Conservation (phyloP, 371 early-diverging fungal genomes). For the Mucor ambiguus region DNA sequence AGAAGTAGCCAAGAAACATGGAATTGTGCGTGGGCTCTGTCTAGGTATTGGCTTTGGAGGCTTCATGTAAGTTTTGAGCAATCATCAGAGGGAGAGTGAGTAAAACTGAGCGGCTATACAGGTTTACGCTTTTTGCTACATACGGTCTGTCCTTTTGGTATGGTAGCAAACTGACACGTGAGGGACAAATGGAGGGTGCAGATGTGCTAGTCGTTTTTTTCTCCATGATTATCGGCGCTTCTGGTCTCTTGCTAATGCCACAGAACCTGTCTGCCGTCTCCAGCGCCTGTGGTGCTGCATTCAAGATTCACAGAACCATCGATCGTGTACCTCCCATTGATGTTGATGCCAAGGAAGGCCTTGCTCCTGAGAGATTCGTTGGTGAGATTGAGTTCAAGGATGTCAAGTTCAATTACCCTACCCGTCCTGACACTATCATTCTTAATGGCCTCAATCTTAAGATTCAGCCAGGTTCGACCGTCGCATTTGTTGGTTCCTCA, state of each 20-base stretch:
- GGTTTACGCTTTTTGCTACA: conserved; percentile 65
- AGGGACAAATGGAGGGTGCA: conserved; percentile 50
- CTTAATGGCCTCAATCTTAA: conserved; percentile 61
- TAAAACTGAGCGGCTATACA: conserved; percentile 28
- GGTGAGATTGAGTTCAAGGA: conserved; percentile 76
- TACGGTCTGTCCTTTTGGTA: conserved; percentile 85
- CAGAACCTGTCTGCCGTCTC: conserved; percentile 55
- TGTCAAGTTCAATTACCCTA: conserved; percentile 77
- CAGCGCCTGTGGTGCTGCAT: conserved; percentile 69
- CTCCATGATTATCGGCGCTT: conserved; percentile 68
- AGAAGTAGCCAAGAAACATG: conserved; percentile 55
- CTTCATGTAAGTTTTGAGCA: neutral
- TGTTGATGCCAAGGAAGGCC: conserved; percentile 53
- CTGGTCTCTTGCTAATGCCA: conserved; percentile 46
- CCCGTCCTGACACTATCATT: conserved; percentile 71
- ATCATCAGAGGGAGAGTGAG: neutral
- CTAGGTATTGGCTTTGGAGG: conserved; percentile 62
- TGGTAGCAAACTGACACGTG: conserved; percentile 60
- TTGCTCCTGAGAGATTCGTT: conserved; percentile 42
- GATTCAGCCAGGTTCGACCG: conserved; percentile 73
- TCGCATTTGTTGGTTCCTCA: conserved; percentile 57
- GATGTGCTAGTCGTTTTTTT: conserved; percentile 71
- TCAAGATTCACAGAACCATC: conserved; percentile 73
- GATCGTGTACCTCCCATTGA: conserved; percentile 77
- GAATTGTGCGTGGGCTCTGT: conserved; percentile 52